These are phyloP conservation scores for Fonsecaea pedrosoi DNA, from an alignment of 2,329 filamentous ascomycete genomes.

Conservation along the genomic window DNA sequence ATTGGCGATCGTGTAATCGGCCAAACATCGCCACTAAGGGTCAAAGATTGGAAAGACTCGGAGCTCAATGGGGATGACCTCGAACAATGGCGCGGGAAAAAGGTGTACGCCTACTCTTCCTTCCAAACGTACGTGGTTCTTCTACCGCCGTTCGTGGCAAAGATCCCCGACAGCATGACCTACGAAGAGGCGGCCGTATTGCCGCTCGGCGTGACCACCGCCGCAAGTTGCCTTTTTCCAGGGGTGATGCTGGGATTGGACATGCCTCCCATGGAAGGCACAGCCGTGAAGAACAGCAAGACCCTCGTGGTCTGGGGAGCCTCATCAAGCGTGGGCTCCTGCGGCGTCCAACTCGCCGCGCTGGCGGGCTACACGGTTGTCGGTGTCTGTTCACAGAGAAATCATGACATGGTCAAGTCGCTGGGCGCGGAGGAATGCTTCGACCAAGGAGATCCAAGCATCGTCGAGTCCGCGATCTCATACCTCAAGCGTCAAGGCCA, in stretches of 20 bases:
- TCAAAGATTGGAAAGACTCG: conserved; percentile 9
- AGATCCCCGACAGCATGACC: conserved; percentile 45
- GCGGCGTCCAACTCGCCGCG: conserved; percentile 50
- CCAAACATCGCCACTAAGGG: conserved; percentile 15
- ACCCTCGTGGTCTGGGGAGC: conserved; percentile 52
- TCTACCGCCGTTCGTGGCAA: conserved; percentile 34
- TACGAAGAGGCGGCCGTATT: conserved; percentile 46
- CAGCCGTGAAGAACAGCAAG: conserved; percentile 15
- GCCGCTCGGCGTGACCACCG: conserved; percentile 47
- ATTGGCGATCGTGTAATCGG: conserved; percentile 55
- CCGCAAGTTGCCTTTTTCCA: conserved; percentile 45
- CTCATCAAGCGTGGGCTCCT: conserved; percentile 51
- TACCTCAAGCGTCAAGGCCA: background rate
- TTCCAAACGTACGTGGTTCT: conserved; percentile 43
- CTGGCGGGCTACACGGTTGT: conserved; percentile 48
- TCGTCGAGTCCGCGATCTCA: conserved; percentile 7
- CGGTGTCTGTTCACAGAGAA: conserved; percentile 44
- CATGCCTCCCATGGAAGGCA: conserved; percentile 33
- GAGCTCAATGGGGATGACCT: background rate
- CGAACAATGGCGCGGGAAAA: conserved; percentile 23
- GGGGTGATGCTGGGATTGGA: conserved; percentile 37
- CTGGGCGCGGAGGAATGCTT: conserved; percentile 49
- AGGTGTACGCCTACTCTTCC: conserved; percentile 46
- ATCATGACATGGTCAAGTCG: conserved; percentile 42
- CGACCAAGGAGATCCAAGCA: conserved; percentile 47